These are phyloP conservation scores for Cordia subcordata DNA, from an alignment of 257 asterid species.

Conservation along the genomic window DNA sequence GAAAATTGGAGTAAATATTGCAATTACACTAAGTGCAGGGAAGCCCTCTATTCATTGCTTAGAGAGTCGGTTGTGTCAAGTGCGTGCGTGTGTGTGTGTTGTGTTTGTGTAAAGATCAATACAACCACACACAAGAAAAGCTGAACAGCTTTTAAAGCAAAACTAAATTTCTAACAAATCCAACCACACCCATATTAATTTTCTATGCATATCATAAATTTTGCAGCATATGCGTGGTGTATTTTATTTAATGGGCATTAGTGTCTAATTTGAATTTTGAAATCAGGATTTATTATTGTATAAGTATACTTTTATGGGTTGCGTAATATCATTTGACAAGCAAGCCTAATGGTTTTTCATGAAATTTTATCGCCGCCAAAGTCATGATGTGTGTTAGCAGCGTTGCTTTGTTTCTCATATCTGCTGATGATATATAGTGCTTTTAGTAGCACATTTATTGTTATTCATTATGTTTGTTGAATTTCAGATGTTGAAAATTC, in stretches of 20 bases:
- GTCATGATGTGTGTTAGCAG: constrained; percentile 11
- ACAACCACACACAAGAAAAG: constrained; percentile 13
- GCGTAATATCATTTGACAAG: constrained; percentile 8
- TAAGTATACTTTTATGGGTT: constrained; percentile 1
- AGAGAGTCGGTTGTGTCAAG: constrained; percentile 38
- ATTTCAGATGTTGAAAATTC: constrained; percentile 10
- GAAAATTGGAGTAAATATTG: constrained; percentile 57
- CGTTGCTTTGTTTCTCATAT: constrained; percentile 17
- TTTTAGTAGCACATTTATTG: constrained; percentile 27
- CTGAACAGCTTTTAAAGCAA: constrained; percentile 47
- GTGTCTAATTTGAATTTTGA: not conserved
- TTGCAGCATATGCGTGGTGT: not conserved
- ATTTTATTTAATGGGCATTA: not conserved
- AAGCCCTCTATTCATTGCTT: constrained; percentile 57
- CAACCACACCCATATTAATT: constrained; percentile 47
- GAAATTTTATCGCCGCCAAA: constrained; percentile 10
- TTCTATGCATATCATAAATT: constrained; percentile 14
- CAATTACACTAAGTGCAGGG: constrained; percentile 53
- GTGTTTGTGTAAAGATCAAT: constrained; percentile 4
- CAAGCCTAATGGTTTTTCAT: not conserved
- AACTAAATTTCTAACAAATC: constrained; percentile 54
- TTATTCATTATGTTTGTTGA: constrained; percentile 27
- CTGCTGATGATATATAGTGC: constrained; percentile 10
- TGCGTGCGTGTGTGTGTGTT: constrained; percentile 18
- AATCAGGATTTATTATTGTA: not conserved